Conservation (phyloP, 495 filamentous ascomycete genomes). For the Opeltia flavorubescens region DNA sequence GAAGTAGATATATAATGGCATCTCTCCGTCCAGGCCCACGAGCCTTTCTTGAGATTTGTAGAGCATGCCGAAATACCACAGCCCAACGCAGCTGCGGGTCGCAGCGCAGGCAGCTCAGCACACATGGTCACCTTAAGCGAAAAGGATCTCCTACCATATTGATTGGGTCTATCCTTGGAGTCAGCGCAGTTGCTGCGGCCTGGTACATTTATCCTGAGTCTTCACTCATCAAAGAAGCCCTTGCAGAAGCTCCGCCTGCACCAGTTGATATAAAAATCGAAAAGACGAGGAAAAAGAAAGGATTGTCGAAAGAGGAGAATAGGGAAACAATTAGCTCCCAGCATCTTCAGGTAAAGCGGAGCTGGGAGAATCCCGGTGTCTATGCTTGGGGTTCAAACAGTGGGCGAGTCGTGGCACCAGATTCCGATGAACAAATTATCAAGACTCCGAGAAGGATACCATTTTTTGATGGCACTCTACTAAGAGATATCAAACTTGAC, state of each 20-base stretch:
- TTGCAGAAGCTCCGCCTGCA: conserved; percentile 33
- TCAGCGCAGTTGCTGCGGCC: conserved; percentile 4
- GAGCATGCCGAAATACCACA: conserved; percentile 3
- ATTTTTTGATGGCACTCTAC: conserved; percentile 72
- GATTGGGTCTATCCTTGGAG: conserved; percentile 1
- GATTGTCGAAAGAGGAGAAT: conserved; percentile 46
- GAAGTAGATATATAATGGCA: not conserved
- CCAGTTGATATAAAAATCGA: conserved; percentile 45
- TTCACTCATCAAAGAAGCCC: conserved; percentile 13
- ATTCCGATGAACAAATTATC: conserved; percentile 58
- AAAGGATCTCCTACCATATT: not conserved
- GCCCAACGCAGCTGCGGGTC: not conserved
- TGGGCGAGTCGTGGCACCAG: conserved; percentile 73
- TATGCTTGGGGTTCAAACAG: conserved; percentile 88
- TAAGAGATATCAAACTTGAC: conserved; percentile 80
- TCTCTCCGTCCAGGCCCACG: conserved; percentile 1
- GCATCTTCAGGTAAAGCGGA: conserved; percentile 74
- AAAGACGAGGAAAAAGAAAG: conserved; percentile 34
- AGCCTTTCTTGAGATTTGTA: conserved; percentile 1
- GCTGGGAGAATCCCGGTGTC: conserved; percentile 78
- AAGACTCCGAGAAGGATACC: conserved; percentile 66
- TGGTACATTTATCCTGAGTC: conserved; percentile 7
- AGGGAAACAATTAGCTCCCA: conserved; percentile 60
- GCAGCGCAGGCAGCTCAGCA: conserved; percentile 4
- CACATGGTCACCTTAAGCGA: not conserved